These are phyloP conservation scores for Aphanocladium album DNA, from an alignment of 2,329 filamentous ascomycete species.

Conservation along the genomic window DNA sequence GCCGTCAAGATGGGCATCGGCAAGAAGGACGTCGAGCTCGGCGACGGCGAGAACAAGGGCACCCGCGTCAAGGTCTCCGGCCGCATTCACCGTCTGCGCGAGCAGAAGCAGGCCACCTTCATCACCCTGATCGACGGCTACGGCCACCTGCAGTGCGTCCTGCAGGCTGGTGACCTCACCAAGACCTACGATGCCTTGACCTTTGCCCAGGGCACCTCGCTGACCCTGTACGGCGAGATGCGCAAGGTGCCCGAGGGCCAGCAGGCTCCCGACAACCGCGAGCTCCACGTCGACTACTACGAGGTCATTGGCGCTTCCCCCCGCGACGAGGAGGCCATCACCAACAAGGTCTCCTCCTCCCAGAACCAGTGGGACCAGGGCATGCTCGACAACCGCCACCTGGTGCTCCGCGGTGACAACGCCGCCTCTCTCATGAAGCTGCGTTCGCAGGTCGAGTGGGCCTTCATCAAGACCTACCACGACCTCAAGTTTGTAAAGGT, in stretches of 20 bases:
- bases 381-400: conserved; percentile 75
- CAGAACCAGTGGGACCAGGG: conserved; percentile 46
- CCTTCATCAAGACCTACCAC: conserved; percentile 75
- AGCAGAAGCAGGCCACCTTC: conserved; percentile 82
- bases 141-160: conserved; percentile 71
- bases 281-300: conserved; percentile 88
- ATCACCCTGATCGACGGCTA: conserved; percentile 82
- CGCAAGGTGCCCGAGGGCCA: conserved; percentile 71
- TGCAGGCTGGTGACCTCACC: conserved; percentile 70
- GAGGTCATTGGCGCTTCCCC: conserved; percentile 73
- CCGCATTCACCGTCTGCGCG: conserved; percentile 72
- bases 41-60: conserved; percentile 56
- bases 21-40: conserved; percentile 59
- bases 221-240: conserved; percentile 80
- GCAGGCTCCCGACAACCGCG: conserved; percentile 76
- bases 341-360: conserved; percentile 59
- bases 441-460: conserved; percentile 71
- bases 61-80: conserved; percentile 75
- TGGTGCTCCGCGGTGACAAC: conserved; percentile 78
- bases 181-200: conserved; percentile 90
- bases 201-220: conserved; percentile 80
- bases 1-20: conserved; percentile 72
- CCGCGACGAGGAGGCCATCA: conserved; percentile 85
- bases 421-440: conserved; percentile 85
- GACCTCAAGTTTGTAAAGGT: conserved; percentile 77